Conservation (phyloP, 176 grass and related monocot species). For the Rhipidocladum racemiflorum region DNA sequence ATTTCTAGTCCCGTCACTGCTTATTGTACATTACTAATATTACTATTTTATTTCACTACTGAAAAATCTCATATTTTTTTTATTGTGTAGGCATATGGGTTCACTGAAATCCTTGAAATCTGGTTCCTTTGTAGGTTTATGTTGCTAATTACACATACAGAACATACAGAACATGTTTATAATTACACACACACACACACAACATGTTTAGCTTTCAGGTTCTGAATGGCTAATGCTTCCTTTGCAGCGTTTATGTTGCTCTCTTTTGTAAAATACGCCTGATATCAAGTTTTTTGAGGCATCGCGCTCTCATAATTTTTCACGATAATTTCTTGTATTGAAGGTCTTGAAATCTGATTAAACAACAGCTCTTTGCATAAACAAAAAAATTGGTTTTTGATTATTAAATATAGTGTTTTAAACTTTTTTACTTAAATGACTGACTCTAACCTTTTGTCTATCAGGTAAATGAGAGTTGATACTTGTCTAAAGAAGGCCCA, state of each 20-base stretch:
- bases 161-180: not conserved
- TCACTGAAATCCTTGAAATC: slow-evolving; percentile 50
- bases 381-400: not conserved
- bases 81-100: slow-evolving; percentile 58
- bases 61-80: not conserved
- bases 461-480: slow-evolving; percentile 26
- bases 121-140: slow-evolving; percentile 46
- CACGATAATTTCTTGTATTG: not conserved
- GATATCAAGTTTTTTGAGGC: not conserved
- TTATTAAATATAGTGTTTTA: not conserved
- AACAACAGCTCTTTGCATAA: not conserved
- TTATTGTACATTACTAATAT: not conserved
- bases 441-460: not conserved
- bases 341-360: not conserved
- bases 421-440: not conserved
- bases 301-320: not conserved
- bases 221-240: not conserved
- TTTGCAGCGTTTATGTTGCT: not conserved
- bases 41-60: not conserved
- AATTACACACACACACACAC: not conserved
- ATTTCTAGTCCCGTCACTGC: too few relatives aligned
- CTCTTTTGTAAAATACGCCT: not conserved
- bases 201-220: not conserved
- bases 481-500: not conserved
- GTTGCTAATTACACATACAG: not conserved